A percentile compares a stretch with the other conserved stretches of the same genome.
Conservation (phyloP, 345 rosid genomes). For the Eucalyptus globulus region DNA sequence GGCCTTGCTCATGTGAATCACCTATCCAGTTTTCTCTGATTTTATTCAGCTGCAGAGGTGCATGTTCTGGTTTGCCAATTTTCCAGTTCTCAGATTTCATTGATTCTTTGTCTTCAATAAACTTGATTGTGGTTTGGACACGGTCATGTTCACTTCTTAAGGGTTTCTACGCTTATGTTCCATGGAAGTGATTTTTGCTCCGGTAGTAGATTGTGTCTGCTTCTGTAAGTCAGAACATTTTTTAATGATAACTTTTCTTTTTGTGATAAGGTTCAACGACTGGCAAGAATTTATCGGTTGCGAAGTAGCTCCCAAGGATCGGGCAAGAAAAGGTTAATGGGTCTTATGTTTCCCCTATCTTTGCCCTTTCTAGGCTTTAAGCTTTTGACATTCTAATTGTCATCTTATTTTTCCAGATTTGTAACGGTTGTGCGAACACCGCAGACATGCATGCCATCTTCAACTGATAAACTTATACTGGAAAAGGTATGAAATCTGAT, state of each 20-base stretch:
- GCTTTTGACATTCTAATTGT: background rate
- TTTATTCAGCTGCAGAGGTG: background rate
- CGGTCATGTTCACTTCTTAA: background rate
- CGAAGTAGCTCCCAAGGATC: constrained; percentile 52
- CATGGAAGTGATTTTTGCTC: background rate
- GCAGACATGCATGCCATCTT: constrained; percentile 84
- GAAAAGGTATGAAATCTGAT: constrained; percentile 43
- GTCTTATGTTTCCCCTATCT: background rate
- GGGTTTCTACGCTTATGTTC: background rate
- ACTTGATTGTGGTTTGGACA: background rate
- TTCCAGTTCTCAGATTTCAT: background rate
- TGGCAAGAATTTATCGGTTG: constrained; percentile 72
- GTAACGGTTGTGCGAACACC: constrained; percentile 58
- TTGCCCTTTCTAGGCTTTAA: background rate
- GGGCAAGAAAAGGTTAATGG: constrained; percentile 69
- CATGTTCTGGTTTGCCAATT: background rate
- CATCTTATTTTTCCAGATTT: constrained; percentile 24
- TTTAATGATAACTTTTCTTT: background rate
- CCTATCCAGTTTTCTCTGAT: background rate
- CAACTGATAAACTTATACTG: constrained; percentile 59
- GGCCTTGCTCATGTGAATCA: background rate
- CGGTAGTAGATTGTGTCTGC: background rate
- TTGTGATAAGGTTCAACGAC: constrained; percentile 32
- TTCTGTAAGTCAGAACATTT: background rate
- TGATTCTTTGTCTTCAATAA: background rate